A percentile compares a stretch with the other conserved stretches of the same genome.
phyloP scores from a whole-genome alignment of 179 eudicot genomes.

The Beta macrorhiza region DNA sequence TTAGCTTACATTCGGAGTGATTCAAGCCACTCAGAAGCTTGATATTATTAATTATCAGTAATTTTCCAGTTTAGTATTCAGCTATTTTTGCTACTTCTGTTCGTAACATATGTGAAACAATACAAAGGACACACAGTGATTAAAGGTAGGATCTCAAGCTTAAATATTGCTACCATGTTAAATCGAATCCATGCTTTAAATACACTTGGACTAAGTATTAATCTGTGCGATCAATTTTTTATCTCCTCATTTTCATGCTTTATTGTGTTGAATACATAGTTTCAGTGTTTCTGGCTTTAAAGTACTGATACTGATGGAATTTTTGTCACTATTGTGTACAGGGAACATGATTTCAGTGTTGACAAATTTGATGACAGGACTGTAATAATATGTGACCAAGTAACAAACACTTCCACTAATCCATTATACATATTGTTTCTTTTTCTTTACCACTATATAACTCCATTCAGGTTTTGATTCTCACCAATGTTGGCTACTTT shows the following conservation, averaged over 20 bases:
- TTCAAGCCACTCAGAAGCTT: too few species aligned
- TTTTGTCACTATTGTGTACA: slow-evolving; percentile 26
- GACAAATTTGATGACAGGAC: slow-evolving; percentile 85
- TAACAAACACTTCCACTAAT: slow-evolving; percentile 26
- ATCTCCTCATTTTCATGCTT: not conserved
- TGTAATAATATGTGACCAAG: slow-evolving; percentile 91
- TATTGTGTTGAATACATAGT: not conserved
- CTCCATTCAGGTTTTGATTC: slow-evolving; percentile 4
- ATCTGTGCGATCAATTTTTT: not conserved
- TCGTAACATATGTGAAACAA: too few species aligned
- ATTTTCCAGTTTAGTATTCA: too few species aligned
- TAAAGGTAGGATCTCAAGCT: not conserved
- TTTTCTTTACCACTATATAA: not conserved
- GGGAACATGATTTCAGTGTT: slow-evolving; percentile 78
- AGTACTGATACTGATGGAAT: slow-evolving; percentile 12
- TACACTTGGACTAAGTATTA: not conserved
- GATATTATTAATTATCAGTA: too few species aligned
- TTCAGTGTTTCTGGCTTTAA: slow-evolving; percentile 4
- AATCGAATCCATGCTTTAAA: not conserved
- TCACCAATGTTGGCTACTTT: slow-evolving; percentile 10
- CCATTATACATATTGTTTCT: not conserved
- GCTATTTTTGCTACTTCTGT: too few species aligned
- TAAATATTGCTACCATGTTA: not conserved
- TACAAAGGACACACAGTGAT: not conserved
- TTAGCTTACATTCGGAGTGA: too few species aligned